These are phyloP conservation scores for Erythrobasidium yunnanense DNA, from an alignment of 768 basidiomycete genomes.

Conservation along the genomic window DNA sequence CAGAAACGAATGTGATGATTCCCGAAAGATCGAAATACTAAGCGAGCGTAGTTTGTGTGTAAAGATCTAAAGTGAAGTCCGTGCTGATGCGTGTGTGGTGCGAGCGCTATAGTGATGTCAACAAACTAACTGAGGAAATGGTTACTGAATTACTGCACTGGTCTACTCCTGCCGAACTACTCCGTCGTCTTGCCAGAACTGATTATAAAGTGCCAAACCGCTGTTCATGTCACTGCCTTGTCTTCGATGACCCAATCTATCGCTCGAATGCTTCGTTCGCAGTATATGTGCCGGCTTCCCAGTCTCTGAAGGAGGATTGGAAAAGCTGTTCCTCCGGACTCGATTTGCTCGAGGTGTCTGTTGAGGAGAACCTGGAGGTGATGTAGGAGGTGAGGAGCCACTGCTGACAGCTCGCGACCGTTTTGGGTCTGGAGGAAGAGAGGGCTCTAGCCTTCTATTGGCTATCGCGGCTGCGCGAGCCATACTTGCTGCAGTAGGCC, in stretches of 20 bases:
- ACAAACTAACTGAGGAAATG: no score
- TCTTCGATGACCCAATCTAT: constrained; percentile 10
- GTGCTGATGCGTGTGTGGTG: no score
- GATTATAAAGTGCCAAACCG: constrained; percentile 4
- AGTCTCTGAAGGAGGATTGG: neutral
- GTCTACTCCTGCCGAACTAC: no score
- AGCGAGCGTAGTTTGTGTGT: no score
- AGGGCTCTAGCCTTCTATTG: neutral
- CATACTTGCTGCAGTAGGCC: constrained; percentile 10
- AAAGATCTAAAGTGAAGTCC: no score
- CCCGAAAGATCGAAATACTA: no score
- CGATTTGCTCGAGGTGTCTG: neutral
- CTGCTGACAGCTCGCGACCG: constrained; percentile 8
- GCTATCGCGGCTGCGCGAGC: neutral
- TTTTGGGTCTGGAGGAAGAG: neutral
- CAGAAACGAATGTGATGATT: neutral
- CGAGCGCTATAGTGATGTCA: no score
- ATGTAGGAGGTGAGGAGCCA: neutral
- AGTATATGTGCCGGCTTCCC: neutral
- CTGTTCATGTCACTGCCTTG: constrained; percentile 10
- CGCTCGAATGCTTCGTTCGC: constrained; percentile 24
- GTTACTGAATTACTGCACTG: no score
- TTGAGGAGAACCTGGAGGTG: neutral
- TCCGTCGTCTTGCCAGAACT: constrained; percentile 4
- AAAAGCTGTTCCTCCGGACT: constrained; percentile 7